Evolutionary conservation across 2,329 filamentous ascomycete genomes (phyloP).

Genomic region (Diaporthe sp.): DNA sequence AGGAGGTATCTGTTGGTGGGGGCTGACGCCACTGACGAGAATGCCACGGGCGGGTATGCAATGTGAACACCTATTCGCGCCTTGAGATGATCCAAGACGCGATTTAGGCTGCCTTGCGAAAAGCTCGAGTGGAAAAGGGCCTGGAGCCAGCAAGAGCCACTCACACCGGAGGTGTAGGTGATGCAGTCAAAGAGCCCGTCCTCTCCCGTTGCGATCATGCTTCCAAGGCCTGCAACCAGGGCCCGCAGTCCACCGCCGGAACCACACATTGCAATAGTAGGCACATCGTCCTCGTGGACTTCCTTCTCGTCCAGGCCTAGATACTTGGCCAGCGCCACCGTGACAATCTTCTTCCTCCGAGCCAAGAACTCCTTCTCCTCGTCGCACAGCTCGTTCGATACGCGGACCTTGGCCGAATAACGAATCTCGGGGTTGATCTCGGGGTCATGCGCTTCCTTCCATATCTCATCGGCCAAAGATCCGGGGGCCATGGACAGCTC

Average conservation of each 20-base stretch:
- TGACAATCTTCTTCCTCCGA: conserved; percentile 76
- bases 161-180: conserved; percentile 95
- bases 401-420: conserved; percentile 83
- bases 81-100: conserved; percentile 87
- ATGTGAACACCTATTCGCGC: conserved; percentile 88
- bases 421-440: conserved; percentile 87
- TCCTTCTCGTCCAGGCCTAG: conserved; percentile 82
- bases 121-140: conserved; percentile 88
- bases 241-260: conserved; percentile 93
- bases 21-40: conserved; percentile 84
- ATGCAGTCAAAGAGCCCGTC: conserved; percentile 93
- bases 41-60: conserved; percentile 88
- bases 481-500: conserved; percentile 91
- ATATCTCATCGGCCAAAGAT: conserved; percentile 92
- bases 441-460: conserved; percentile 89
- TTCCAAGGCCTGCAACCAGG: conserved; percentile 90
- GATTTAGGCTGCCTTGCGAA: conserved; percentile 73
- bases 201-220: conserved; percentile 85
- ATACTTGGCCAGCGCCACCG: conserved; percentile 83
- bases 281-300: conserved; percentile 93
- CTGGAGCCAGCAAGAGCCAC: conserved; percentile 96
- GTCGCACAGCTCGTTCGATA: conserved; percentile 83
- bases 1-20: conserved; percentile 95
- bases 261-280: conserved; percentile 92
- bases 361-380: conserved; percentile 84